Conservation (phyloP, 768 basidiomycete species). For the Tricholoma flavovirens region DNA sequence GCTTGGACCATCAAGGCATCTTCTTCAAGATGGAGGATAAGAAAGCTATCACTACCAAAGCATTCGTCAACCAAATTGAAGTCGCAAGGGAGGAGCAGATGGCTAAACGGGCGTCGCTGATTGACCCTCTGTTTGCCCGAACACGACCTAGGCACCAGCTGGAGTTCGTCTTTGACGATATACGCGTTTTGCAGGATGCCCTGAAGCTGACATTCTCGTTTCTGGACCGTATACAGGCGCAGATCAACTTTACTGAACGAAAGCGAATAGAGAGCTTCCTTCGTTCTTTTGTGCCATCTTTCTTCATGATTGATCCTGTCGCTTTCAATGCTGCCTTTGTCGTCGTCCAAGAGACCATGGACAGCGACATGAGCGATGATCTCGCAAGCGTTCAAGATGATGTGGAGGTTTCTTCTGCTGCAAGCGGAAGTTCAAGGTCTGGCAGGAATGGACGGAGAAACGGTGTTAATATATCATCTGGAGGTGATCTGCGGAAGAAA, state of each 20-base stretch:
- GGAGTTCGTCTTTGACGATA: conserved; percentile 70
- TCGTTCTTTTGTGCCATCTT: conserved; percentile 67
- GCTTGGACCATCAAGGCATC: conserved; percentile 90
- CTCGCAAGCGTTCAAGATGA: conserved; percentile 30
- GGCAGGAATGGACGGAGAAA: conserved; percentile 24
- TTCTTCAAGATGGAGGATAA: conserved; percentile 89
- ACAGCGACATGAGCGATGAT: conserved; percentile 57
- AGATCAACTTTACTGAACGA: conserved; percentile 66
- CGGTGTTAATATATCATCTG: conserved; percentile 22
- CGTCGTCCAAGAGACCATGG: conserved; percentile 46
- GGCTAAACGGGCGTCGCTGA: conserved; percentile 60
- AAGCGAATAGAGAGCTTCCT: conserved; percentile 80
- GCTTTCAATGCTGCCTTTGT: conserved; percentile 68
- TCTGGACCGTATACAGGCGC: conserved; percentile 81
- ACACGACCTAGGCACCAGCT: conserved; percentile 74
- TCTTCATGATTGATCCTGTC: conserved; percentile 69
- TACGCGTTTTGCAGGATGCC: conserved; percentile 75
- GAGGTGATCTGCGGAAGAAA: conserved; percentile 73
- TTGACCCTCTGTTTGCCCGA: conserved; percentile 52
- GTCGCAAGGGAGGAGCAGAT: conserved; percentile 77
- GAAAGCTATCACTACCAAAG: conserved; percentile 68
- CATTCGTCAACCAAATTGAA: conserved; percentile 81
- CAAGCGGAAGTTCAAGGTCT: conserved; percentile 34
- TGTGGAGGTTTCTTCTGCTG: conserved; percentile 32
- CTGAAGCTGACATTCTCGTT: conserved; percentile 87